These are phyloP conservation scores for Pythium graminicola DNA, from an alignment of 352 stramenopile species.

Conservation along the genomic window DNA sequence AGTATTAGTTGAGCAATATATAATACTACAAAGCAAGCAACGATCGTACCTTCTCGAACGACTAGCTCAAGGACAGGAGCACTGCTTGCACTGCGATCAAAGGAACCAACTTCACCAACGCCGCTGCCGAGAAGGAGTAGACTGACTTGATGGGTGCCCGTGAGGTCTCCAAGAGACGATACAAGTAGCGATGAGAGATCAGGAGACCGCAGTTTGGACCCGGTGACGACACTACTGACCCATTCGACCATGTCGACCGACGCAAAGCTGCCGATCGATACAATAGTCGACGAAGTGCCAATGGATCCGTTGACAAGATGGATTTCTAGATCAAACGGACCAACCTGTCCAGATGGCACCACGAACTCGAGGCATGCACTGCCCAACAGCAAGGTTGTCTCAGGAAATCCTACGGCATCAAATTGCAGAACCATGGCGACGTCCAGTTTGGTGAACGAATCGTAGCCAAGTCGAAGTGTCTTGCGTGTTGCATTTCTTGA, in stretches of 20 bases:
- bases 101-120: conserved; percentile 41
- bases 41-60: conserved; percentile 37
- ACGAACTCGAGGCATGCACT: conserved; percentile 29
- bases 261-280: conserved; percentile 19
- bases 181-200: conserved; percentile 22
- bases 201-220: conserved; percentile 28
- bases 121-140: conserved; percentile 42
- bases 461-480: conserved; percentile 28
- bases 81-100: conserved; percentile 21
- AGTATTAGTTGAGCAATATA: too few relatives aligned
- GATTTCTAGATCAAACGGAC: conserved; percentile 38
- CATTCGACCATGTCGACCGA: conserved; percentile 27
- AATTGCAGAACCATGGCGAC: conserved; percentile 24
- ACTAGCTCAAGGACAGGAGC: conserved; percentile 34
- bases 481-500: conserved; percentile 12
- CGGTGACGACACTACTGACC: conserved; percentile 6
- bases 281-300: background rate
- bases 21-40: too few relatives aligned
- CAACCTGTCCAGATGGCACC: conserved; percentile 35
- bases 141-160: background rate
- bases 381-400: conserved; percentile 23
- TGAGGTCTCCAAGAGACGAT: conserved; percentile 8
- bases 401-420: conserved; percentile 21
- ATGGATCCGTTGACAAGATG: conserved; percentile 21
- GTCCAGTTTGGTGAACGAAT: conserved; percentile 23